Base-by-base conservation (phyloP, 2,329 filamentous ascomycete species). In the Bipolaris sorokiniana region DNA sequence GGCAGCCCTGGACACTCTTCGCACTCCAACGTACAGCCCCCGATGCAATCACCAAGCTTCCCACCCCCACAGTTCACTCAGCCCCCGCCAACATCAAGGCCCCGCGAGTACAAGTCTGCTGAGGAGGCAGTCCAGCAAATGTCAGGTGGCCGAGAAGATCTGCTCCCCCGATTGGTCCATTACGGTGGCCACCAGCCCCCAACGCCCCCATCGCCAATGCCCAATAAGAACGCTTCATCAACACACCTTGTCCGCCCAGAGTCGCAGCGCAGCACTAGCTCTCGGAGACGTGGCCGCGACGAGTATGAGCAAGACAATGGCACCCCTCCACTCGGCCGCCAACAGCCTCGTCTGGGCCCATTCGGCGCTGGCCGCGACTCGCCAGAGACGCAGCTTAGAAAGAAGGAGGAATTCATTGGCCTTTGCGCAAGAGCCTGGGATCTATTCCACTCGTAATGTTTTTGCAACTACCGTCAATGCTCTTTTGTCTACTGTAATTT, bases 351-450 rank as follows among this genome's bases (percentile, higher is more conserved):
- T 16, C 54, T 66, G 18, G 80, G 90, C 7, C 90, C 90, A 1
- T 95, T 95, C 69, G 90, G 90, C 34, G 90, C 90, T 54, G 91
- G 90, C 36, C 83, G 91, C 59, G 92, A 95, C 71, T 93, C 88
- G 64, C 92, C 91, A 7, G 92, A 95, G 67, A 91, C 88, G 5
- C 89, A 91, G 75, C 84, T 86, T 67, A 88, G 86, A 71, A 98
- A 98, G 86, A 92, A 92, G 74, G 92, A 97, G 41, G 92, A 97
- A 75, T 99, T 99, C 72, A 81, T 99, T 63, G 82, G 85, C 54
- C 80, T 98, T 48, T 97, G 94, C 75, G 88, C 91, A 66, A 84
- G 91, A 70, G 95, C 95, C 7, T 99, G 95, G 95, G 95, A 99
- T 79, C 79, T 99, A 26, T 97, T 98, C 78, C 95, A 98, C 81